Evolutionary conservation across 2,329 filamentous ascomycete species (phyloP), one percentile per base, ranked within the genome.

Genomic region (Botrytis medusae): DNA sequence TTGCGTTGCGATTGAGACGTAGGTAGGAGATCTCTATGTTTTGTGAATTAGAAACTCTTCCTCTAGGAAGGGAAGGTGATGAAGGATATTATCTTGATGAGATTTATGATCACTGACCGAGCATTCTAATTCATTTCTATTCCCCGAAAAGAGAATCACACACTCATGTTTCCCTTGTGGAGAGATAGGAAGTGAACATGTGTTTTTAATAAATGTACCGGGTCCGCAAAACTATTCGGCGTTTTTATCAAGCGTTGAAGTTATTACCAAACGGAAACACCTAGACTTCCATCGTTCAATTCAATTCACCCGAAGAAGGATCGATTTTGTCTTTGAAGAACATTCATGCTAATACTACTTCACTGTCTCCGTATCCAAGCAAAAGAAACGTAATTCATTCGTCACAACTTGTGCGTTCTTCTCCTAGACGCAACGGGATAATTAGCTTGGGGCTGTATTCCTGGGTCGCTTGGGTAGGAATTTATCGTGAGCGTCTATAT

Each of bases 391-490:
- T 57, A 29, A 32, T 6, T 3, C 2, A 18, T 3, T 29, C 1
- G n/a, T 9, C 7, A 57, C 9, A 25, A 84, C 84, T 82, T 82
- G 81, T 69, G 82, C 5, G 1, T 84, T 73, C 80, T 84, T 67
- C 79, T 84, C 48, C 76, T 84, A 57, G 83, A 82, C 40, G 81
- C 80, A 77, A 84, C 82, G 37, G 83, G 82, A 18, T 83, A 83
- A 61, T 74, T 84, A 22, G 83, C 83, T 40, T 68, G 77, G 65
- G 81, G 83, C 20, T 79, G 81, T 32, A 76, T 84, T 62, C 74
- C 81, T 29, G 81, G 82, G 8, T 76, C 82, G n/a, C 74, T 81
- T 57, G 78, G 77, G 10, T 80, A 82, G 69, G 71, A 77, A 37
- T 83, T 84, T 77, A 78, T 61, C 62, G 80, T 85, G 22, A 80